These are phyloP conservation scores for Beauveria australis DNA, from an alignment of 2,329 filamentous ascomycete species.

Conservation along the genomic window DNA sequence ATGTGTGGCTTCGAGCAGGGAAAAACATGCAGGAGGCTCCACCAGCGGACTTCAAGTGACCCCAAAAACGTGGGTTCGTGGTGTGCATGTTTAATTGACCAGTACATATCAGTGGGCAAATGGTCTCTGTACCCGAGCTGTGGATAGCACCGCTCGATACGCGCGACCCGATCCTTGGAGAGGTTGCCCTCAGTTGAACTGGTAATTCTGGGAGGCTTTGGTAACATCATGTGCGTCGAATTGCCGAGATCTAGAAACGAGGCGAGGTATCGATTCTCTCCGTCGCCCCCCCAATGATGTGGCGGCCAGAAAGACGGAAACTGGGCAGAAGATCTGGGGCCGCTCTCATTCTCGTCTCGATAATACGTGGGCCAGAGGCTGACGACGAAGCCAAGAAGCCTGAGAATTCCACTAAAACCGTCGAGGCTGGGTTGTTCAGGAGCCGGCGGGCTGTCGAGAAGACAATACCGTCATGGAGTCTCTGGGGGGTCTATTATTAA, in stretches of 20 bases:
- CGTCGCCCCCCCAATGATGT: not conserved
- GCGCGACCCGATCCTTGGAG: not conserved
- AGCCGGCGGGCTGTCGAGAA: not conserved
- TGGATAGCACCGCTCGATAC: not conserved
- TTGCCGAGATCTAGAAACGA: not conserved
- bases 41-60: not conserved
- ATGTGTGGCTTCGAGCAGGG: too few relatives aligned
- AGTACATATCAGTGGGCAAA: not conserved
- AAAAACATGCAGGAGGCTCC: not conserved
- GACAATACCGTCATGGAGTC: not conserved
- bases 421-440: not conserved
- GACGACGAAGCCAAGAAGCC: not conserved
- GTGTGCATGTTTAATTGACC: not conserved
- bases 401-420: not conserved
- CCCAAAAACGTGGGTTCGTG: not conserved
- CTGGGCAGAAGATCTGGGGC: not conserved
- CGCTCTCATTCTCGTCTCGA: not conserved
- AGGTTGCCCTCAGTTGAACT: not conserved
- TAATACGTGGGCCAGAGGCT: not conserved
- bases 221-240: not conserved
- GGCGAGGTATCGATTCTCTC: not conserved
- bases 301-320: not conserved
- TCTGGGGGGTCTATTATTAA: not conserved
- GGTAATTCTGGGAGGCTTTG: not conserved
- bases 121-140: constrained; percentile 1